Base-by-base conservation (phyloP, 1,284 basidiomycete species). In the Lentinula novae-zelandiae region DNA sequence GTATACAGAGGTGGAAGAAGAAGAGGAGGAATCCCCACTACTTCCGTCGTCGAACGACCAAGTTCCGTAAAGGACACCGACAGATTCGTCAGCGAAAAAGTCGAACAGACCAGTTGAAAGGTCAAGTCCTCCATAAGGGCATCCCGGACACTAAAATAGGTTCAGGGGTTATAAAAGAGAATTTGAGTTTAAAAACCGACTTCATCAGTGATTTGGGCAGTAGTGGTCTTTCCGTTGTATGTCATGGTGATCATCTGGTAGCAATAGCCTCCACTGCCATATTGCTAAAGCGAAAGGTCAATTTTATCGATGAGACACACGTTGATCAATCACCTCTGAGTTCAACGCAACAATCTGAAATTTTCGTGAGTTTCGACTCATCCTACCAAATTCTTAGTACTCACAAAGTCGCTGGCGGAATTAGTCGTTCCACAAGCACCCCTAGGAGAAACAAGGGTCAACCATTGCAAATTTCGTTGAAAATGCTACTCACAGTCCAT, bases 51-150 rank as follows among this genome's bases (percentile, higher is more conserved):
- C 72, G 72, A 76, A 83, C 65, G 65, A 73, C 89, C 89, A 92
- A n/a, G 69, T 66, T 60, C 85, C 85, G 57, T 75, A 75, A 55
- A 93, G 65, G 20, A 85, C 77, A 61, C 90, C 92, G 0, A 57
- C 68, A 53, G 67, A 65, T 62, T 75, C 68, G 31, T 68, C n/a
- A 0, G 80, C 81, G 62, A 90, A 88, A 74, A 74, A 81, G 2
- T 68, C 55, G 78, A 97, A 97, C 49, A 97, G 83, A 57, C 86
- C 81, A 10, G 73, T 71, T 27, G 90, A 90, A 63, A 96, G 79
- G 77, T 97, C 95, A 60, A 97, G 83, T 48, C 83, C 91, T 40
- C 83, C 86, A 49, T 72, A 81, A 2, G 85, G 83, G 71, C 92
- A 95, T 34, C 82, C 85, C 58, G 82, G 83, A 72, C 91, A 93